A percentile compares a stretch with the other conserved stretches of the same genome.
Conservation (phyloP, 768 basidiomycete species). For the Asterophora parasitica region DNA sequence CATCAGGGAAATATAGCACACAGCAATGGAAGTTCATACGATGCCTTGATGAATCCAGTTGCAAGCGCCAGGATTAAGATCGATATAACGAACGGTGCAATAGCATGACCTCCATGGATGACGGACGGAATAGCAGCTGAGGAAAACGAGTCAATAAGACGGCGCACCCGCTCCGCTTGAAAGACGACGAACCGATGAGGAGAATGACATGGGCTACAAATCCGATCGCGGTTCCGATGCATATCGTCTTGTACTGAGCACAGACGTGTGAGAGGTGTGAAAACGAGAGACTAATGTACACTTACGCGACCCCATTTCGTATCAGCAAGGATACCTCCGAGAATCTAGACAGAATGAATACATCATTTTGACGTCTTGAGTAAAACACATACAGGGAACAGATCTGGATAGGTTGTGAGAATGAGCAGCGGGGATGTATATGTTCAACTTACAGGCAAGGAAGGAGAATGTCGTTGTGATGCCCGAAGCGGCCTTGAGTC, state of each 20-base stretch:
- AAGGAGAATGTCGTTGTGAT: conserved; percentile 24
- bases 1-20: not conserved
- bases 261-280: not conserved
- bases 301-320: conserved; percentile 31
- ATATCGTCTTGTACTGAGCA: conserved; percentile 32
- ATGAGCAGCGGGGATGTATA: not conserved
- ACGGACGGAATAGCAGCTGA: conserved; percentile 11
- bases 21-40: conserved; percentile 1
- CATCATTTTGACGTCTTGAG: not conserved
- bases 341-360: conserved; percentile 16
- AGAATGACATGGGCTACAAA: conserved; percentile 19
- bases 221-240: conserved; percentile 22
- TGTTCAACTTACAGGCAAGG: conserved; percentile 17
- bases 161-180: too few species aligned
- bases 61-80: conserved; percentile 9
- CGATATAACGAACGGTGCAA: conserved; percentile 11
- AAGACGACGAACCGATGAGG: conserved; percentile 7
- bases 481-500: conserved; percentile 21
- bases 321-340: conserved; percentile 35
- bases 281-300: not conserved
- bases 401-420: conserved; percentile 14
- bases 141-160: not conserved
- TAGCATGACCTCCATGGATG: conserved; percentile 15
- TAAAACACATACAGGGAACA: conserved; percentile 12
- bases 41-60: conserved; percentile 15